Evolutionary conservation across 345 rosid genomes (phyloP).

Genomic region (Limnanthes douglasii): DNA sequence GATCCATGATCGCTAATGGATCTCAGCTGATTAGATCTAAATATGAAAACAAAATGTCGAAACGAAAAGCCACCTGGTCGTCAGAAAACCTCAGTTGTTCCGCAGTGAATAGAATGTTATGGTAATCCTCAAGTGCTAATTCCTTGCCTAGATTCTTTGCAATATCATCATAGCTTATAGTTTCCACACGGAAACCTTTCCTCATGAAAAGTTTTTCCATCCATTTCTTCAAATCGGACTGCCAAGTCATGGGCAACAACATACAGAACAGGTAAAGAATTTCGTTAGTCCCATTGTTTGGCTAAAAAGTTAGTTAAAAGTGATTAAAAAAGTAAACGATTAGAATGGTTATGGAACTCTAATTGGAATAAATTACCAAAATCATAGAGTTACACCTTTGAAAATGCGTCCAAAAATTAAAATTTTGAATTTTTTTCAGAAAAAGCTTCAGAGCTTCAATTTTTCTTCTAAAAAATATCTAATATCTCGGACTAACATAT

Average conservation of each 20-base stretch:
- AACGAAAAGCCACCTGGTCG: constrained; percentile 85
- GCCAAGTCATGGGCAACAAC: constrained; percentile 1
- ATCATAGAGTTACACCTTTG: too few relatives aligned
- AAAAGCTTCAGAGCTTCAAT: too few relatives aligned
- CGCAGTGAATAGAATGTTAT: constrained; percentile 43
- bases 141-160: constrained; percentile 43
- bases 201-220: constrained; percentile 54
- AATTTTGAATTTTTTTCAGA: too few relatives aligned
- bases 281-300: background rate
- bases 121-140: constrained; percentile 19
- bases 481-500: too few relatives aligned
- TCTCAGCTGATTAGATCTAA: background rate
- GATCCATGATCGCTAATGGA: background rate
- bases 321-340: too few relatives aligned
- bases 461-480: too few relatives aligned
- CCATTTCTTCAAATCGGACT: constrained; percentile 41
- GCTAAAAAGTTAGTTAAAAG: too few relatives aligned
- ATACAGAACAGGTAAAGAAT: background rate
- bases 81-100: constrained; percentile 74
- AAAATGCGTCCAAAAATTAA: too few relatives aligned
- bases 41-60: constrained; percentile 5
- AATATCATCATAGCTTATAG: constrained; percentile 29
- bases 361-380: too few relatives aligned
- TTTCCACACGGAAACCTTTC: constrained; percentile 41
- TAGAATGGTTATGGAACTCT: too few relatives aligned